Percentiles rank a stretch among this genome's conserved stretches.
Conservation (phyloP, 1,284 basidiomycete genomes). For the Phlebopus sp. region DNA sequence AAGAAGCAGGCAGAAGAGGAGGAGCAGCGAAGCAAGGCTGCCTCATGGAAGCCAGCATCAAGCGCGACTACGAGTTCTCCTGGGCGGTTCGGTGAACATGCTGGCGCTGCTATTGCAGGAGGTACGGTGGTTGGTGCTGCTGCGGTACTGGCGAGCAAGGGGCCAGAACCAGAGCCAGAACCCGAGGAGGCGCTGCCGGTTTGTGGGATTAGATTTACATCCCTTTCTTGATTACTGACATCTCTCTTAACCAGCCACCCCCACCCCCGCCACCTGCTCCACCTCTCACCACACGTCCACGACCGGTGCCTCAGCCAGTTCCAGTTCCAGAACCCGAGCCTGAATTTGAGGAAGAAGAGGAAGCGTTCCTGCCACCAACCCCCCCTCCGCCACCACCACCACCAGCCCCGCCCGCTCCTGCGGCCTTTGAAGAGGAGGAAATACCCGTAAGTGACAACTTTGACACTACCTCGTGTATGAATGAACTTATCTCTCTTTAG, state of each 20-base stretch:
- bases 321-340: conserved; percentile 42
- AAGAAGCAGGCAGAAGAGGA: conserved; percentile 86
- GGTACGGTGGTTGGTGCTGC: conserved; percentile 24
- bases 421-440: conserved; percentile 8
- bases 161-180: conserved; percentile 31
- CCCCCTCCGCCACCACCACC: conserved; percentile 12
- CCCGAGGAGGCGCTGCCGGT: conserved; percentile 36
- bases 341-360: conserved; percentile 19
- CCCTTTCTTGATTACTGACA: conserved; percentile 1
- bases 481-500: conserved; percentile 13
- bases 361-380: conserved; percentile 2
- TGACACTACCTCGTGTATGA: neutral
- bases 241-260: conserved; percentile 18
- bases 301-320: conserved; percentile 34
- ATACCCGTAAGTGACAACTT: conserved; percentile 4
- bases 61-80: conserved; percentile 31
- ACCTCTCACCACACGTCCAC: conserved; percentile 28
- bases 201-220: conserved; percentile 12
- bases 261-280: conserved; percentile 34
- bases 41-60: conserved; percentile 42
- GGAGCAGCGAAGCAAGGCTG: conserved; percentile 63
- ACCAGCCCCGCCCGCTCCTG: neutral
- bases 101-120: conserved; percentile 31
- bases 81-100: conserved; percentile 38
- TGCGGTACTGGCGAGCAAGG: conserved; percentile 29